A percentile compares a stretch with the other conserved stretches of the same genome.
These are phyloP conservation scores for Protoeuglena noctilucae DNA, from an alignment of 139 green algal genomes.

Conservation along the genomic window DNA sequence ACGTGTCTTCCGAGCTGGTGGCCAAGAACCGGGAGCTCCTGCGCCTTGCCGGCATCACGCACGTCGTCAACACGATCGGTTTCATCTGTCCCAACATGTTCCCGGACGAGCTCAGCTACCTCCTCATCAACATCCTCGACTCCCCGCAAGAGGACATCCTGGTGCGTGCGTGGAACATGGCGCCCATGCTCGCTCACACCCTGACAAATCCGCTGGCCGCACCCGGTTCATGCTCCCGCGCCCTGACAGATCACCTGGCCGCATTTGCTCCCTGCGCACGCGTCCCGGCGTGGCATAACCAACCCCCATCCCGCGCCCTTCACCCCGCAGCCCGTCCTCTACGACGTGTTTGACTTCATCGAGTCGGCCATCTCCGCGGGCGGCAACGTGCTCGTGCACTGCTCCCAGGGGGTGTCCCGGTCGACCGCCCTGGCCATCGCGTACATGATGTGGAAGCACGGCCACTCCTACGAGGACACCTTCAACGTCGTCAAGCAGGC, in stretches of 20 bases:
- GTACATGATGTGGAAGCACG: slow-evolving; percentile 81
- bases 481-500: slow-evolving; percentile 26
- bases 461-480: slow-evolving; percentile 59
- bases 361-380: slow-evolving; percentile 29
- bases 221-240: too few species aligned
- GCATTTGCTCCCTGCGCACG: too few species aligned
- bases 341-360: slow-evolving; percentile 92
- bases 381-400: slow-evolving; percentile 75
- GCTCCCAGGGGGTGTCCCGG: slow-evolving; percentile 80
- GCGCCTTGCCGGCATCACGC: slow-evolving; percentile 55
- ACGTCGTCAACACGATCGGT: slow-evolving; percentile 93
- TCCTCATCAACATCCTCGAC: slow-evolving; percentile 45
- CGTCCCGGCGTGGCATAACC: too few species aligned
- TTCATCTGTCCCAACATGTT: slow-evolving; percentile 79
- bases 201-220: not conserved
- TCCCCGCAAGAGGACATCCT: not conserved
- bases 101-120: slow-evolving; percentile 62
- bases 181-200: too few species aligned
- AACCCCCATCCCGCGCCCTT: too few species aligned
- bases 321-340: slow-evolving; percentile 74
- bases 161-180: too few species aligned
- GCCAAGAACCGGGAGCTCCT: slow-evolving; percentile 54
- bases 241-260: too few species aligned
- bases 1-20: slow-evolving; percentile 66
- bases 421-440: slow-evolving; percentile 70